These are phyloP conservation scores for Puccinia coronata DNA, from an alignment of 1,284 basidiomycete species.

Conservation along the genomic window DNA sequence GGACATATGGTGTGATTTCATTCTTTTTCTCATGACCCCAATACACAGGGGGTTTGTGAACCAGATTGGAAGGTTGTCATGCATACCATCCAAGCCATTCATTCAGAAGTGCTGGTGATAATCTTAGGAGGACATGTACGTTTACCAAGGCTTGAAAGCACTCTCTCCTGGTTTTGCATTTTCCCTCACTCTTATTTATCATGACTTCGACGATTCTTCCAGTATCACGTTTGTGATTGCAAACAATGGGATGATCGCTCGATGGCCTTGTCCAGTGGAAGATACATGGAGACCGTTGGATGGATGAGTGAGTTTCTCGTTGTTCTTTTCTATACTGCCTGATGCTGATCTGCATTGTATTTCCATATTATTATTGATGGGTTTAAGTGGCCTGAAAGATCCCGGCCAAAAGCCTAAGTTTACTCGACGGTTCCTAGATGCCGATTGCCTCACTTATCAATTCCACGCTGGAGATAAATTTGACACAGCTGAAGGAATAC, in stretches of 20 bases:
- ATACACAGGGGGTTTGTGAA: slow-evolving; percentile 53
- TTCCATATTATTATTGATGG: slow-evolving; percentile 37
- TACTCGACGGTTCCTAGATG: slow-evolving; percentile 71
- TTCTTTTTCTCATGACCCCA: background rate
- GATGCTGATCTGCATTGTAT: background rate
- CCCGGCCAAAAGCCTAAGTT: slow-evolving; percentile 63
- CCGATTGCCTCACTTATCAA: slow-evolving; percentile 72
- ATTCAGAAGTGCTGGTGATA: slow-evolving; percentile 72
- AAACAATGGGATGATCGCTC: slow-evolving; percentile 67
- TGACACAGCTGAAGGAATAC: slow-evolving; percentile 51
- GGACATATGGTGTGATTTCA: slow-evolving; percentile 62
- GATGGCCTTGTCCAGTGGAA: slow-evolving; percentile 74
- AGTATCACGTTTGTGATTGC: slow-evolving; percentile 78
- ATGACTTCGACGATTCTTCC: background rate
- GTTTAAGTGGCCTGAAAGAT: slow-evolving; percentile 42
- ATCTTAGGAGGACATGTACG: slow-evolving; percentile 69
- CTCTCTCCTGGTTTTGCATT: background rate
- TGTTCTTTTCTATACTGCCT: background rate
- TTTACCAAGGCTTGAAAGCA: background rate
- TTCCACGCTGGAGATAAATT: slow-evolving; percentile 58
- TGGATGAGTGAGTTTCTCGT: slow-evolving; percentile 55
- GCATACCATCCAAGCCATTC: slow-evolving; percentile 72
- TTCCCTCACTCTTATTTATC: background rate
- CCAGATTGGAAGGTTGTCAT: slow-evolving; percentile 70
- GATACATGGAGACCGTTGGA: slow-evolving; percentile 85